These are phyloP conservation scores for Suillus americanus DNA, from an alignment of 768 basidiomycete genomes.

Conservation along the genomic window DNA sequence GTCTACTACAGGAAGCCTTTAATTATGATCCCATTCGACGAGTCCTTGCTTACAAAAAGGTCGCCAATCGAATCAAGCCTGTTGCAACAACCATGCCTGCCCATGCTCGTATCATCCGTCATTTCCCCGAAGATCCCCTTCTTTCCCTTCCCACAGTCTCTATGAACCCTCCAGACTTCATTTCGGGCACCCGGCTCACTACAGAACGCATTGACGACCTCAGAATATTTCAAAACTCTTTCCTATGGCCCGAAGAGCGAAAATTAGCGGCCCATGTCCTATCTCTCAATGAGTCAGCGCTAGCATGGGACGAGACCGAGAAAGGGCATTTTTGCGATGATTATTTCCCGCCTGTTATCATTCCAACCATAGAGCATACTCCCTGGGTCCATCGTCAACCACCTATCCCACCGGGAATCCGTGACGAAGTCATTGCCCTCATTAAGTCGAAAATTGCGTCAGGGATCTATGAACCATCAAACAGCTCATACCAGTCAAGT, in stretches of 20 bases:
- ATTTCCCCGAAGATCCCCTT: too few species aligned
- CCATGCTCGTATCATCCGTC: too few species aligned
- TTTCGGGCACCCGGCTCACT: background rate
- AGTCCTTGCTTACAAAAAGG: too few species aligned
- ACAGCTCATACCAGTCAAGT: conserved; percentile 33
- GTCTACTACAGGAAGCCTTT: too few species aligned
- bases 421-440: too few species aligned
- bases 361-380: too few species aligned
- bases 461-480: conserved; percentile 36
- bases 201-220: background rate
- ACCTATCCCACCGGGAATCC: too few species aligned
- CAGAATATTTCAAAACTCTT: background rate
- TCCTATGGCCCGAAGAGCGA: conserved; percentile 8
- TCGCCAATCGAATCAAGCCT: too few species aligned
- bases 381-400: too few species aligned
- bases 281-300: conserved; percentile 28
- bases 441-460: too few species aligned
- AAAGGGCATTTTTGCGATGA: conserved; percentile 33
- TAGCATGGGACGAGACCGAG: conserved; percentile 40
- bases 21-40: too few species aligned
- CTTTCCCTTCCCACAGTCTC: conserved; percentile 16
- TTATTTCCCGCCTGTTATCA: conserved; percentile 32
- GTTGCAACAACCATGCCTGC: too few species aligned
- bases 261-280: conserved; percentile 24
- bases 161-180: background rate